phyloP scores from a whole-genome alignment of 1,139 yeast genomes.

The Protomyces gravidus region DNA sequence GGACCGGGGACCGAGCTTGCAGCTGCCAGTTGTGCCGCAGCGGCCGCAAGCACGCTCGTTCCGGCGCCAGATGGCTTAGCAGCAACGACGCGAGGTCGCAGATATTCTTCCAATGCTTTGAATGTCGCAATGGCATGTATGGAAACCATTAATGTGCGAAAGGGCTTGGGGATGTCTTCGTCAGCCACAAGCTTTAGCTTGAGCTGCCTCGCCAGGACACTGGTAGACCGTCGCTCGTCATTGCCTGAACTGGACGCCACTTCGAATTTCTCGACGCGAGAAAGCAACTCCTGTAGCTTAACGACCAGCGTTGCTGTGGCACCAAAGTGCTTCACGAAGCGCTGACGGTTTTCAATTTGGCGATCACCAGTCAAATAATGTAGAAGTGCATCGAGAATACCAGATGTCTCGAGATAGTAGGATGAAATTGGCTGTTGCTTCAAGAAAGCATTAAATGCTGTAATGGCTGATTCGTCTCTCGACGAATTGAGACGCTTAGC shows the following conservation, averaged over 20 bases:
- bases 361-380: constrained; percentile 43
- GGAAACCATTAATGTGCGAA: constrained; percentile 49
- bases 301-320: constrained; percentile 43
- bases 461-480: not conserved
- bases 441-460: not conserved
- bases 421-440: constrained; percentile 50
- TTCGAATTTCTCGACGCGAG: constrained; percentile 72
- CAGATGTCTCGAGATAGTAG: constrained; percentile 70
- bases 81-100: constrained; percentile 31
- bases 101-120: constrained; percentile 62
- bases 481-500: constrained; percentile 39
- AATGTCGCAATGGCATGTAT: constrained; percentile 92
- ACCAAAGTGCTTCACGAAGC: not conserved
- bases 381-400: constrained; percentile 53
- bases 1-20: constrained; percentile 5
- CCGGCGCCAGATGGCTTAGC: not conserved
- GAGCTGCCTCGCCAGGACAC: constrained; percentile 69
- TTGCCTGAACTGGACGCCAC: constrained; percentile 47
- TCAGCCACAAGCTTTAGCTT: constrained; percentile 51
- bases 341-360: constrained; percentile 33
- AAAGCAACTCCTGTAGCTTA: constrained; percentile 68
- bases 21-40: constrained; percentile 11
- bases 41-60: not conserved
- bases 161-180: constrained; percentile 37
- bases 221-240: constrained; percentile 43